These are phyloP conservation scores for Liquidambar formosana DNA, from an alignment of 164 flowering plant genomes.

Conservation along the genomic window DNA sequence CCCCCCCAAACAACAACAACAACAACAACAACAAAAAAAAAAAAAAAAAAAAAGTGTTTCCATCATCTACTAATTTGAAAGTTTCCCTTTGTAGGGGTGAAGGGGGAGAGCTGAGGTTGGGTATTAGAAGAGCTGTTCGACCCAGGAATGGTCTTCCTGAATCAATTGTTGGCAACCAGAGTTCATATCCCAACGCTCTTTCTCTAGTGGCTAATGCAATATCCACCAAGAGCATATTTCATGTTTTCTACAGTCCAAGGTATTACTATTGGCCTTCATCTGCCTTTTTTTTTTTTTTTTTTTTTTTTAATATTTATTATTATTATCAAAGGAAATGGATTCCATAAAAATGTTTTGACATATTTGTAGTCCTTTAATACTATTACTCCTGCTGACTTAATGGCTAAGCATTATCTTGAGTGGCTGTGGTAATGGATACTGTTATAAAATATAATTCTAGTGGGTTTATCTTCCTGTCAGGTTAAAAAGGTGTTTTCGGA, in stretches of 20 bases:
- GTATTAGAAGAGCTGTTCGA: constrained; percentile 78
- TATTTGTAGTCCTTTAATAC: neutral
- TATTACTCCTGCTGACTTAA: neutral
- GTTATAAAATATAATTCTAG: neutral
- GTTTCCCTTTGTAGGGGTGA: constrained; percentile 58
- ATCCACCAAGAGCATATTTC: constrained; percentile 64
- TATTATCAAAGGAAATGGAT: neutral
- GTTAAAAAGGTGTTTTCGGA: neutral
- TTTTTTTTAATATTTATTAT: too few relatives aligned
- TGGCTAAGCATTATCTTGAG: neutral
- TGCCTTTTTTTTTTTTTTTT: too few relatives aligned
- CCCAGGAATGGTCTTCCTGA: constrained; percentile 71
- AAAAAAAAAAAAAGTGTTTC: too few relatives aligned
- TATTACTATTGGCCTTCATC: constrained; percentile 21
- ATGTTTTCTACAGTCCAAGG: constrained; percentile 91
- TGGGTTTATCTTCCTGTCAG: too few relatives aligned
- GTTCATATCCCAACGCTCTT: constrained; percentile 48
- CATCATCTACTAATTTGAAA: neutral
- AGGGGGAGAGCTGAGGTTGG: constrained; percentile 84
- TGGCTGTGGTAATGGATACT: neutral
- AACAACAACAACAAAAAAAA: too few relatives aligned
- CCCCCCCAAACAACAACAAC: too few relatives aligned
- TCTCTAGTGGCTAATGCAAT: constrained; percentile 74
- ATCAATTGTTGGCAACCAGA: constrained; percentile 51
- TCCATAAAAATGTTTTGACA: neutral